Percentiles rank a stretch among this genome's conserved stretches.
Evolutionary conservation across 371 early-diverging fungal species (phyloP).

Genomic region (Antonospora locustae): DNA sequence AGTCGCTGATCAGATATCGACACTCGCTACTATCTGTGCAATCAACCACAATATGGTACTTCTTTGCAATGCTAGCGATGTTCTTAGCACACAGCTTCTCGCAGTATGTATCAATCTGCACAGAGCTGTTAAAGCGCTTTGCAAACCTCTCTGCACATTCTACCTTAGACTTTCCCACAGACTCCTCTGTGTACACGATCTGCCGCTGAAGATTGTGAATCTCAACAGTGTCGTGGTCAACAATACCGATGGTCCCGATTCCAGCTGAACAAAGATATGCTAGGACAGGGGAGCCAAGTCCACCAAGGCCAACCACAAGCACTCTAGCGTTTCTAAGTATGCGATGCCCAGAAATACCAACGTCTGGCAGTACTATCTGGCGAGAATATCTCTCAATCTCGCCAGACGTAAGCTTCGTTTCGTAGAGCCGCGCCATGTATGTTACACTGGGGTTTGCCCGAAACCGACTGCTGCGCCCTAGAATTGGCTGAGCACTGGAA

Average conservation of each 20-base stretch:
- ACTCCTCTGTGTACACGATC: slow-evolving; percentile 67
- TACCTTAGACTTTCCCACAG: slow-evolving; percentile 64
- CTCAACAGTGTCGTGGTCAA: slow-evolving; percentile 84
- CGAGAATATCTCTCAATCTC: slow-evolving; percentile 74
- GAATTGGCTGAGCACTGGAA: background rate
- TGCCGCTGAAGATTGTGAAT: slow-evolving; percentile 84
- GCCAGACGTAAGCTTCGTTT: slow-evolving; percentile 49
- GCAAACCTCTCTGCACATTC: slow-evolving; percentile 59
- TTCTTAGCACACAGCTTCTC: slow-evolving; percentile 15
- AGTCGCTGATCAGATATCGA: slow-evolving; percentile 82
- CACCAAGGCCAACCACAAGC: slow-evolving; percentile 84
- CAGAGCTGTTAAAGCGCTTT: slow-evolving; percentile 16
- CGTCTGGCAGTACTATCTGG: slow-evolving; percentile 71
- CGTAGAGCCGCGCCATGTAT: no score
- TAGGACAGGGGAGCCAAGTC: slow-evolving; percentile 73
- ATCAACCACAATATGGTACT: slow-evolving; percentile 81
- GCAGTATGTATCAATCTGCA: slow-evolving; percentile 17
- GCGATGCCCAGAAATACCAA: slow-evolving; percentile 68
- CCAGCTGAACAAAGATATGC: slow-evolving; percentile 82
- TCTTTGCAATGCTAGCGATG: slow-evolving; percentile 27
- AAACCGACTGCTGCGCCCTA: background rate
- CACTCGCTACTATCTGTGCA: slow-evolving; percentile 86
- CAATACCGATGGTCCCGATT: slow-evolving; percentile 71
- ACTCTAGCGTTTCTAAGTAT: slow-evolving; percentile 63
- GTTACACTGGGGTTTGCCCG: background rate